Evolutionary conservation across 2,329 filamentous ascomycete species (phyloP).

Genomic region (Triangularia setosa): DNA sequence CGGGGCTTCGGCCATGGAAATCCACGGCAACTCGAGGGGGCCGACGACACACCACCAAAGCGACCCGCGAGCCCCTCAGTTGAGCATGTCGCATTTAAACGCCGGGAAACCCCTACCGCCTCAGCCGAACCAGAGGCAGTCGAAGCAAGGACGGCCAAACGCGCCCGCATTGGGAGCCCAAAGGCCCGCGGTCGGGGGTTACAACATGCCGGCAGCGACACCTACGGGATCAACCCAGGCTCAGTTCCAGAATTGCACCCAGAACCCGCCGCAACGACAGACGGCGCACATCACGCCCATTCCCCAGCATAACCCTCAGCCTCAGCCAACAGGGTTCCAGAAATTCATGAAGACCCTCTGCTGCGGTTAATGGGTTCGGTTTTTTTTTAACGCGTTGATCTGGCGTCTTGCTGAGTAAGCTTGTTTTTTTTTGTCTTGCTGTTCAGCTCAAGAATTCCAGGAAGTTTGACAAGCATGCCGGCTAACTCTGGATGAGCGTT

Average conservation of each 20-base stretch:
- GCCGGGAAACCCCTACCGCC: conserved; percentile 86
- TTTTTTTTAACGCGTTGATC: conserved; percentile 8
- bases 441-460: too few species aligned
- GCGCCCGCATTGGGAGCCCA: conserved; percentile 68
- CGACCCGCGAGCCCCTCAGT: conserved; percentile 53
- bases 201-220: conserved; percentile 63
- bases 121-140: conserved; percentile 61
- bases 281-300: conserved; percentile 46
- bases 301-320: conserved; percentile 51
- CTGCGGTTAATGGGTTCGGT: conserved; percentile 60
- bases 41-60: conserved; percentile 60
- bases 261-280: conserved; percentile 70
- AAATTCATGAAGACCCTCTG: conserved; percentile 91
- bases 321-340: conserved; percentile 77
- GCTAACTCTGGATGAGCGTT: not conserved
- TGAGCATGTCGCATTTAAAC: conserved; percentile 88
- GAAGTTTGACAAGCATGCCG: not conserved
- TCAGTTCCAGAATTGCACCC: conserved; percentile 93
- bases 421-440: not conserved
- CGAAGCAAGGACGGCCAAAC: conserved; percentile 72
- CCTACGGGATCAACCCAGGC: conserved; percentile 89
- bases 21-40: conserved; percentile 69
- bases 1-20: conserved; percentile 78
- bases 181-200: conserved; percentile 59
- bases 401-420: conserved; percentile 16